Base-by-base conservation (phyloP, 2,329 filamentous ascomycete species). In the Diplodia sapinea region DNA sequence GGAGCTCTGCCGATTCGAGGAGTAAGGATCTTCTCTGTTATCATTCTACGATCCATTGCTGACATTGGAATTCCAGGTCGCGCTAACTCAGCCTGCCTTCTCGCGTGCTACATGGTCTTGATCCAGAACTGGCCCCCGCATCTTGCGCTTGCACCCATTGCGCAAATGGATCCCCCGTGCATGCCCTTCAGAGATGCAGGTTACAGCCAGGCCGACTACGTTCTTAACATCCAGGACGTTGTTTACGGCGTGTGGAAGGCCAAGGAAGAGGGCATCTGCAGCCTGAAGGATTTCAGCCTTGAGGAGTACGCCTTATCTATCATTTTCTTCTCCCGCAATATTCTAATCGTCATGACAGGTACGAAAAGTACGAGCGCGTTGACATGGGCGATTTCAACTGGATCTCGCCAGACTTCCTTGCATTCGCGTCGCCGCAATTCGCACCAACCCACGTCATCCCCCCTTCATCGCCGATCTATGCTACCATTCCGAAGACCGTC, bases 361-460 rank as follows among this genome's bases (percentile, higher is more conserved):
- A 99, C 78, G 95, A 99, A 82, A 91, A 88, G 77, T 99, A 88
- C 74, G 95, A 99, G 82, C 88, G 95, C 68, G 95, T 99, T 23
- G 95, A 99, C 78, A 93, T 97, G 84, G 95, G 95, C 70, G 95
- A 99, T 82, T 99, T 99, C 90, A 99, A 99, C 87, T 99, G 95
- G 95, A 87, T 99, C 68, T 96, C 94, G 6, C 94, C 94, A 9
- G 85, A 94, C 75, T 99, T 99, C 82, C 87, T 99, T 63, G 95
- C 95, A 26, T 98, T 99, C 78, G 95, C 95, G 54, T 98, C 94
- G 23, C 95, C 95, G 12, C 93, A 98, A 79, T 90, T 94, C 74
- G 85, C 87, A 67, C 92, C 93, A 5, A 87, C 91, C 13, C 86
- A 88, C 67, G 89, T 90, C 70, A 89, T 97, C 67, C 85, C 89